Base-by-base conservation (phyloP, 805 yeast species). In the Danielozyma ontarioensis region DNA sequence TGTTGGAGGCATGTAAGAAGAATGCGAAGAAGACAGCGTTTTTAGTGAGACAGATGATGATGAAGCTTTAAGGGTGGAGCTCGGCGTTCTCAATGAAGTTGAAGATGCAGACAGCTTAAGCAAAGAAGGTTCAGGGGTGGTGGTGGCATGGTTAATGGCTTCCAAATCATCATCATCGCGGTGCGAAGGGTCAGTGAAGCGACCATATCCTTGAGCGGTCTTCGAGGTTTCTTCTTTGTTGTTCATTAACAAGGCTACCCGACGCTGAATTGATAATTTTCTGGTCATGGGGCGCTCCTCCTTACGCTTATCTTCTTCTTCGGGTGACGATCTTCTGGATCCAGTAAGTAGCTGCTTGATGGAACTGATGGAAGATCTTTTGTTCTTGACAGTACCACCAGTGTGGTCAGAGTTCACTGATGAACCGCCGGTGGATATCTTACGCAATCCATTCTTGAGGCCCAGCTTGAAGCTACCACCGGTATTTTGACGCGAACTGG, bases 191-290 rank as follows among this genome's bases (percentile, higher is more conserved):
- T 71, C 80, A 0, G 89, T 78, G 50, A 72, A 84, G 51, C 76
- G 76, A 5, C 96, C 96, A 55, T 88, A 87, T 0, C 96, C 96
- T 4, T 68, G 56, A 0, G 95, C 95, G 0, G 90, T 78, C 45
- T 74, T 80, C 3, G 73, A 72, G 10, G 74, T 72, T 4, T 72
- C 50, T n/a, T 48, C 42, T 25, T 49, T 59, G 32, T 56, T 55
- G 37, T 55, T 64, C 35, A 78, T 53, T 25, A 75, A 58, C 44
- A 65, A 66, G 29, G 70, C 72, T 53, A 78, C 76, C 43, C 83
- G 64, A 35, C 72, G 59, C 44, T 77, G 81, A 28, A 80, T 77
- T 2, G 70, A 60, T 13, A 53, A 34, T 27, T 58, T 57, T 37
- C 49, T 49, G 13, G 39, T 12, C 18, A 12, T 14, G 22, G 22